Evolutionary conservation across 116 monocot species (phyloP).

Genomic region (Dioscorea cayenensis): DNA sequence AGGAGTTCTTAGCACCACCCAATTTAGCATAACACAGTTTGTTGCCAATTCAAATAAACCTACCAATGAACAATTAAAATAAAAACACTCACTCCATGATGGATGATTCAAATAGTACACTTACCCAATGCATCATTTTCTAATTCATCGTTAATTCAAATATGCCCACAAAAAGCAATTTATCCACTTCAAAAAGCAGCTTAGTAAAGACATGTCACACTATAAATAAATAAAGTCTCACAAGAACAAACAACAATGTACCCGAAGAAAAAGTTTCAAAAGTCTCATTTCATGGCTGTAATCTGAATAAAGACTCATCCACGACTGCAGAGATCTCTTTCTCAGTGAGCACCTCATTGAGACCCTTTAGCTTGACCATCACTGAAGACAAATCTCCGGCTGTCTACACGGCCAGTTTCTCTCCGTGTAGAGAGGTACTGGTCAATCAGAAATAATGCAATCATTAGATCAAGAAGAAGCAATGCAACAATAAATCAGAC

Average conservation of each 20-base stretch:
- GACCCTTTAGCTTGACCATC: constrained; percentile 59
- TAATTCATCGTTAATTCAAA: neutral
- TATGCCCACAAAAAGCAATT: neutral
- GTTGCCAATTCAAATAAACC: constrained; percentile 77
- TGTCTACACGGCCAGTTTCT: constrained; percentile 34
- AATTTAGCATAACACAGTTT: constrained; percentile 33
- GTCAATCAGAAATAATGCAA: neutral
- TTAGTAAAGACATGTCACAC: neutral
- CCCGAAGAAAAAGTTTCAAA: constrained; percentile 73
- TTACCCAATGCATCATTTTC: constrained; percentile 18
- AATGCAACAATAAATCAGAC: neutral
- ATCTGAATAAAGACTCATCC: constrained; percentile 50
- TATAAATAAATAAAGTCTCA: neutral
- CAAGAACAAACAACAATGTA: constrained; percentile 14
- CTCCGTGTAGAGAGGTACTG: constrained; percentile 47
- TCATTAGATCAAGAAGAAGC: neutral
- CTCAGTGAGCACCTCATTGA: constrained; percentile 44
- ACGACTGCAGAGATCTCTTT: constrained; percentile 50
- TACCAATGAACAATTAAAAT: constrained; percentile 7
- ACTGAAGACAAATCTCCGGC: constrained; percentile 44
- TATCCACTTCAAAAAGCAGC: neutral
- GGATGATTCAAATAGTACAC: constrained; percentile 58
- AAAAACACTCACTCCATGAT: constrained; percentile 18
- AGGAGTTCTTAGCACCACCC: constrained; percentile 49
- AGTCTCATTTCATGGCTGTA: constrained; percentile 65